Evolutionary conservation across 2,329 filamentous ascomycete genomes (phyloP), one percentile per base, ranked within the genome.

Genomic region (Metarhizium guizhouense): DNA sequence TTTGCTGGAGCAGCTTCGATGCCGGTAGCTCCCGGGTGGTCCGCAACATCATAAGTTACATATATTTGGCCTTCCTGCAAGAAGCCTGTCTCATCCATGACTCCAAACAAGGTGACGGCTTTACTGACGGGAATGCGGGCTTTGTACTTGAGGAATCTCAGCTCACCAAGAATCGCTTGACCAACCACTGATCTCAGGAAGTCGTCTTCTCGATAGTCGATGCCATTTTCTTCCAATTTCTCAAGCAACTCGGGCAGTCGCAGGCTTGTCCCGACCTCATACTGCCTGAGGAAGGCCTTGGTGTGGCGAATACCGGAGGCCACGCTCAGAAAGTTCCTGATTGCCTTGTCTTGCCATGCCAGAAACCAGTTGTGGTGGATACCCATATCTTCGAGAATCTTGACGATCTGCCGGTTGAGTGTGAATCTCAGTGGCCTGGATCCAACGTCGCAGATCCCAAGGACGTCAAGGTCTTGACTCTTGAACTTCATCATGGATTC

Each of bases 401-500:
- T 95, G 71, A 95, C 90, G 58, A 92, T 76, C 60, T 89, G 88
- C 1, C 87, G 83, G 63, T 95, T 95, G 1, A 95, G 77, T 18
- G 84, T 81, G 61, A 92, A 76, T 0, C 81, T 81, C 6, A 93
- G 76, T 0, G 88, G 85, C 52, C 78, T 82, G 42, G 82, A 83
- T 0, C 83, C 84, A 47, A 82, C 78, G 50, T 86, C 87, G 63
- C 87, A 92, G 48, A 91, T 88, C 57, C 87, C 88, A 1, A 93
- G 74, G 52, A 86, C 78, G 4, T 66, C 67, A 2, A 66, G 71
- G 43, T 80, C 76, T 0, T 72, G 64, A 53, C 82, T 84, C 1
- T 76, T 66, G 60, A 94, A 95, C 62, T 95, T 95, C 55, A 81
- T 76, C 90, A 95, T 95, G 4, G 88, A 93, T 16, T 75, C 73